Conservation (phyloP, 345 rosid genomes). For the Melaleuca alternifolia region DNA sequence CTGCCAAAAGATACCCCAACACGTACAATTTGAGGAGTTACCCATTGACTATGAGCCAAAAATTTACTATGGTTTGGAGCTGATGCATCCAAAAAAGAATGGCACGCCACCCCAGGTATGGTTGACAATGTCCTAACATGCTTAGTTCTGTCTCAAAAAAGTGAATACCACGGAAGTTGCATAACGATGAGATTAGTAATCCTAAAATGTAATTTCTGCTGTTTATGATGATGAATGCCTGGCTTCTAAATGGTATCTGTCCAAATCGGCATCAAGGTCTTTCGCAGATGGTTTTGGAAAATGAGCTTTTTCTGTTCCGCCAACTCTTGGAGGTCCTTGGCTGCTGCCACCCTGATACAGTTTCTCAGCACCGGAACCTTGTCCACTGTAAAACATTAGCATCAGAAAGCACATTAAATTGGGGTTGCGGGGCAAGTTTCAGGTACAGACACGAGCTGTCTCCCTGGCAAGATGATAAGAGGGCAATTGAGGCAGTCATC, state of each 20-base stretch:
- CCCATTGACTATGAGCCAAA: not conserved
- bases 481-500: not conserved
- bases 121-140: not conserved
- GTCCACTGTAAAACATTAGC: constrained; percentile 3
- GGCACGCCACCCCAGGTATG: not conserved
- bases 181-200: not conserved
- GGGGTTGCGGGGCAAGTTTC: not conserved
- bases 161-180: not conserved
- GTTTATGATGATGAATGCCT: constrained; percentile 4
- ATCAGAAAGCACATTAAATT: not conserved
- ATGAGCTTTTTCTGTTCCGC: constrained; percentile 7
- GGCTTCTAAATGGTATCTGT: constrained; percentile 36
- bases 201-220: not conserved
- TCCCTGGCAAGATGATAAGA: not conserved
- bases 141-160: not conserved
- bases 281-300: constrained; percentile 27
- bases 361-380: constrained; percentile 7
- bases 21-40: not conserved
- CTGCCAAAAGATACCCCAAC: not conserved
- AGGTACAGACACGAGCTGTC: not conserved
- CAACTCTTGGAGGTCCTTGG: constrained; percentile 5
- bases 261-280: constrained; percentile 64
- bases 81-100: not conserved
- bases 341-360: constrained; percentile 8
- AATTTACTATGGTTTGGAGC: not conserved